phyloP scores from a whole-genome alignment of 257 asterid genomes.

The Voacanga thouarsii region DNA sequence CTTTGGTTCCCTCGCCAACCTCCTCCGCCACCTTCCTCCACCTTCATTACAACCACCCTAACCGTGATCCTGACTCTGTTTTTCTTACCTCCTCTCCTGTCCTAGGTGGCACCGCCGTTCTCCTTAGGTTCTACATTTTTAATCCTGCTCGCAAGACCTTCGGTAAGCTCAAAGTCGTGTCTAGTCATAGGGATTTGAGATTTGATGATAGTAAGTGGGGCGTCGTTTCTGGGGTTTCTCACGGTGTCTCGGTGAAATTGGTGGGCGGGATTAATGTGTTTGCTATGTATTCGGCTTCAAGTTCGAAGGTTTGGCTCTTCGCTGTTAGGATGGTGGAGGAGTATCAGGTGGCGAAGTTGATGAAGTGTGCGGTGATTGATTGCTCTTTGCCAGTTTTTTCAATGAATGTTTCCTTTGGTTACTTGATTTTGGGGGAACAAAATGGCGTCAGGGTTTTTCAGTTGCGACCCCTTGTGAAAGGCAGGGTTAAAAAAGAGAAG shows the following conservation, averaged over 20 bases:
- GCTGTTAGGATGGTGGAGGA: constrained; percentile 45
- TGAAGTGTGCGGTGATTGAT: constrained; percentile 78
- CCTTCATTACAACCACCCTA: constrained; percentile 48
- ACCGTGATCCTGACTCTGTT: constrained; percentile 33
- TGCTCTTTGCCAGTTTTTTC: constrained; percentile 60
- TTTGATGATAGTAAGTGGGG: constrained; percentile 43
- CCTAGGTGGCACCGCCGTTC: constrained; percentile 42
- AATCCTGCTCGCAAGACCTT: constrained; percentile 30
- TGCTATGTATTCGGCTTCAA: constrained; percentile 61
- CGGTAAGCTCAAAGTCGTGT: constrained; percentile 34
- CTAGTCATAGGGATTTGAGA: constrained; percentile 56
- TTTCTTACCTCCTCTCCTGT: constrained; percentile 55
- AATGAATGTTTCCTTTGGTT: constrained; percentile 48
- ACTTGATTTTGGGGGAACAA: constrained; percentile 70
- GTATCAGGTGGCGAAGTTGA: constrained; percentile 55
- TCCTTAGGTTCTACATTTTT: constrained; percentile 55
- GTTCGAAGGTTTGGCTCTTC: constrained; percentile 67
- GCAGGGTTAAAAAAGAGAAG: constrained; percentile 48
- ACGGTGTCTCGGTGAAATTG: constrained; percentile 66
- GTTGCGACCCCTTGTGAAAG: constrained; percentile 56
- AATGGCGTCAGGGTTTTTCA: constrained; percentile 74
- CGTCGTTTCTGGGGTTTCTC: constrained; percentile 52
- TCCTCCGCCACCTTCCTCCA: constrained; percentile 48
- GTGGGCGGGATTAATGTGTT: constrained; percentile 61
- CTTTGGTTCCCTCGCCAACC: constrained; percentile 30